Base-by-base conservation (phyloP, 805 yeast genomes). In the Saccharomycopsis sp. region DNA sequence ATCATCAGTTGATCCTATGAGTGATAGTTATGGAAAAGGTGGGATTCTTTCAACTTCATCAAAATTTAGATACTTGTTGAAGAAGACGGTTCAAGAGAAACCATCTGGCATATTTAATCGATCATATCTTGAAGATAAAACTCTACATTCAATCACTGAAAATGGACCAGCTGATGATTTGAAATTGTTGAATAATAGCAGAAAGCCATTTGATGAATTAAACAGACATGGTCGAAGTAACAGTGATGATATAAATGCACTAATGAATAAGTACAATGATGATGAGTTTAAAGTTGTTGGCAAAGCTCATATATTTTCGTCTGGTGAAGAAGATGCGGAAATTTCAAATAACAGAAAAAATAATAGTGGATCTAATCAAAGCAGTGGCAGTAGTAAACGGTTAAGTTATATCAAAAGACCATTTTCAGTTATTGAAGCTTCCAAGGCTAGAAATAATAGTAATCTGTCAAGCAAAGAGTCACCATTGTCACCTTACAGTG, bases 31-130 rank as follows among this genome's bases (percentile, higher is more conserved):
- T 26, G n/a, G n/a, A n/a, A 41, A 64, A 54, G 67, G 66, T 50
- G 58, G 36, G 20, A 16, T 37, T 5, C 42, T 44, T n/a, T 69
- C 74, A 1, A 73, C 75, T 3, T 84, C 70, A 49, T 71, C 68
- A 48, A 70, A 75, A 50, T 89, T 71, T 63, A 77, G 77, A 45
- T 77, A 70, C 48, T 60, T 70, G 29, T 59, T 74, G 51, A 70
- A 77, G 47, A 67, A 72, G 45, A 70, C 80, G 0, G 57, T 64
- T 56, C 54, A 57, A 24, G 60, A 59, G 34, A 63, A 55, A 50
- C 64, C 6, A 6, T 31, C 35, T 5, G 35, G 35, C 5, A n/a
- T n/a, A n/a, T 13, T 26, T 13, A 26, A 26, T 26, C 7, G 6
- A 9, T n/a, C 9, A 37, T 32, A 13, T 11, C 14, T 11, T 35